phyloP scores from a whole-genome alignment of 257 asterid species.

The Rehmannia glutinosa region DNA sequence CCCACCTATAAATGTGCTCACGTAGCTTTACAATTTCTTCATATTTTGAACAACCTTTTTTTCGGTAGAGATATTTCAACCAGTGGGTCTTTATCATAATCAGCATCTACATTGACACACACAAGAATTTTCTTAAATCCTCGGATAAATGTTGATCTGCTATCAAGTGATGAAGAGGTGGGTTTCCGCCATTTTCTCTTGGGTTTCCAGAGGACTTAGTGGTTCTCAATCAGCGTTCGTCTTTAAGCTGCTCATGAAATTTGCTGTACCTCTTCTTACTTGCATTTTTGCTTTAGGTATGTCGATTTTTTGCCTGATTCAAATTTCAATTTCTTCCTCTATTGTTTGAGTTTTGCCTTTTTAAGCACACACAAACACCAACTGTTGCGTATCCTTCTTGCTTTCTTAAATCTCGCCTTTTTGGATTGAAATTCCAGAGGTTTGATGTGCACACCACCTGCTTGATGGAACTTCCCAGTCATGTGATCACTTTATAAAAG shows the following conservation, averaged over 20 bases:
- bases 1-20: conserved; percentile 24
- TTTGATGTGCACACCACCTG: conserved; percentile 14
- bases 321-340: background rate
- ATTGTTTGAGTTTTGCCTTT: background rate
- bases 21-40: conserved; percentile 1
- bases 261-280: conserved; percentile 43
- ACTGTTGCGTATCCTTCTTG: background rate
- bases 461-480: conserved; percentile 14
- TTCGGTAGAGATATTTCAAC: background rate
- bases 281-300: conserved; percentile 70
- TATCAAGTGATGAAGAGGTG: conserved; percentile 22
- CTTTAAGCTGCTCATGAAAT: conserved; percentile 30
- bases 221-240: conserved; percentile 31
- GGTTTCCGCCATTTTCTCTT: conserved; percentile 31
- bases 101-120: background rate
- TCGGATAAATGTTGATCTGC: conserved; percentile 23
- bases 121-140: background rate
- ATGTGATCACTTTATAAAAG: background rate
- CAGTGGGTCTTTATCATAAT: background rate
- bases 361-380: background rate
- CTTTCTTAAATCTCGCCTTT: too few species aligned
- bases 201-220: conserved; percentile 19
- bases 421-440: too few species aligned
- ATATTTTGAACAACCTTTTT: background rate
- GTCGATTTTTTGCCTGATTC: background rate